Base-by-base conservation (phyloP, 2,329 filamentous ascomycete species). In the Cordyceps militaris region DNA sequence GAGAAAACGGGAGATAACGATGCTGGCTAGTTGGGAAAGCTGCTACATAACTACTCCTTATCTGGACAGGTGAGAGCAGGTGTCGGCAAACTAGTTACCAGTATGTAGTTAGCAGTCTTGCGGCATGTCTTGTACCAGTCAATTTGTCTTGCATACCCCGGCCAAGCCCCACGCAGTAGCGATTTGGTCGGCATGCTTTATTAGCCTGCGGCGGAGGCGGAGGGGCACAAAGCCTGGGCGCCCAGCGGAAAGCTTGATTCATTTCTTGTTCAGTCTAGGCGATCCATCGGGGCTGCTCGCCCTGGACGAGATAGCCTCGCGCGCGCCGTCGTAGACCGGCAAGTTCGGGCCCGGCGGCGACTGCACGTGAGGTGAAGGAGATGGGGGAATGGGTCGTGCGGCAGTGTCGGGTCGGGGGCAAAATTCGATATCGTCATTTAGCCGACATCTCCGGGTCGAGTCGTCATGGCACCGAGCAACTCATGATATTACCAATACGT, bases 181-280 rank as follows among this genome's bases (percentile, higher is more conserved):
- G 48, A 58, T 58, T 50, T 50, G 34, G 38, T 57, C 36, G 56
- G 48, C 56, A 38, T 51, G 44, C 48, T 52, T 52, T 38, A 46
- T 52, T 38, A 46, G 56, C 48, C 30, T 57, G 48, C 38, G 38
- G 56, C 56, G 56, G 56, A 47, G 46, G 55, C 46, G 56, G 56
- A 51, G 47, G 58, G 60, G 56, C 53, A 59, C 53, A 51, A 32
- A 59, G 53, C 46, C 60, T 61, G 48, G 60, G 60, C 58, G 57
- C 56, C 43, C 48, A 59, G 60, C 58, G 58, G 58, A 61, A 60
- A 61, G 60, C 60, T 61, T 61, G 56, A 58, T 60, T 57, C 59
- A 38, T 44, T 51, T 61, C 51, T 55, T 55, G 57, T 40, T 51
- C 38, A 32, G 40, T 30, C 52, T 59, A 16, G 51, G 57, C 57